Base-by-base conservation (phyloP, 345 rosid genomes). In the Pseudoturritis turrita region DNA sequence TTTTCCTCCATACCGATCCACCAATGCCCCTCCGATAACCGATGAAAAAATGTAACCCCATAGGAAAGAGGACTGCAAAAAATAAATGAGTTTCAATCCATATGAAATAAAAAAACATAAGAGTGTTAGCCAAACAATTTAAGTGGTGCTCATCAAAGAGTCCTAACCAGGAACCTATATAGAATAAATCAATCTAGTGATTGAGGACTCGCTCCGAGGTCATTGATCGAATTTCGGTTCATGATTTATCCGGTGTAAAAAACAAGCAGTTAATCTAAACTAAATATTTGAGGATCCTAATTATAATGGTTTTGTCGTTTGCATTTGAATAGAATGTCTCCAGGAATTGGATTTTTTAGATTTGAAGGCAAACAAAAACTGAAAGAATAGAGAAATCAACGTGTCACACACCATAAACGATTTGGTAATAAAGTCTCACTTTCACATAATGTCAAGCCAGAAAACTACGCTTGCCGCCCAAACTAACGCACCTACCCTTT, bases 41-140 rank as follows among this genome's bases (percentile, higher is more conserved):
- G 98, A 90, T 39, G 97, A 89, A 61, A 94, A 87, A 36, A 90
- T 89, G 87, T 94, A 94, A 41, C 98, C 98, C 98, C 98, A 94
- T 3, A 94, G 79, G 70, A 94, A 94, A 2, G 98, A 91, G 2
- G 98, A 94, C 98, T 93, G 59, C 68, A 65, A 69, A 62, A 56
- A 61, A 68, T 13, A 54, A 36, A 51, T 11, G 23, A 62, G 18
- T 25, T 45, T 35, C 70, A 68, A 12, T 35, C 5, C 56, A 71
- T 29, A 25, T 4, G 29, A 12, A n/a, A n/a, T n/a, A 4, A n/a
- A 25, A 15, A 19, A 37, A 3, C 54, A n/a, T 8, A n/a, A 19
- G 0, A 11, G 9, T 31, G 36, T 43, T 40, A 14, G 62, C 53
- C 62, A 61, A 17, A 37, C 4, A 7, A 49, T 14, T 31, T n/a